Evolutionary conservation across 129 eudicot species (phyloP), one percentile per base, ranked within the genome.

Genomic region (Kitagawia praeruptora): DNA sequence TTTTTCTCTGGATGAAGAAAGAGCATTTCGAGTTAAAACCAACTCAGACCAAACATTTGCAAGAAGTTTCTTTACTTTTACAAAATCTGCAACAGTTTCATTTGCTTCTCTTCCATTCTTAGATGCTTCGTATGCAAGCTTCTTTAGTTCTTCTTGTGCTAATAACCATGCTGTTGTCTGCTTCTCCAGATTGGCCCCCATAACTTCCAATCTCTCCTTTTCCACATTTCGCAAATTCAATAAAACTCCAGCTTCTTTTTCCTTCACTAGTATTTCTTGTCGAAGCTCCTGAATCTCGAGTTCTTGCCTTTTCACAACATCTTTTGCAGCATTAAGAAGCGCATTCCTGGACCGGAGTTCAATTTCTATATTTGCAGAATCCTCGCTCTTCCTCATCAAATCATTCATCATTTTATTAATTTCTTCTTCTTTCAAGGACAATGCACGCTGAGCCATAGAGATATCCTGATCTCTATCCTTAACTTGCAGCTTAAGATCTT

Each of bases 141-240:
- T 84, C 81, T 84, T 86, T 81, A 91, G 71, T 82, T 94, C 93
- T 82, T 90, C 89, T 28, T 86, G 89, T 23, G 93, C 87, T 67
- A 89, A 44, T 70, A 94, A 86, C 98, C 98, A 94, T 63, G 86
- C 89, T 86, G 80, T 82, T 0, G 98, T 87, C 77, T 87, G 93
- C 81, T 88, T 89, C 89, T 91, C 90, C 91, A 94, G 85, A 48
- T 89, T 91, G 3, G 81, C 81, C 80, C 89, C 91, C 0, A 85
- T 86, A 74, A 44, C 82, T 84, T 80, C 83, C 79, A 91, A 82
- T 70, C 90, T 91, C 82, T 88, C 86, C 67, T 77, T 81, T 84
- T 89, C 97, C 63, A 69, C 56, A 81, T 86, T 82, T 75, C 81
- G 84, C 83, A 81, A 48, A 5, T 78, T 74, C 64, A 40, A 37